A percentile compares a stretch with the other conserved stretches of the same genome.
Conservation (phyloP, 495 filamentous ascomycete species). For the Jackrogersella multiformis region DNA sequence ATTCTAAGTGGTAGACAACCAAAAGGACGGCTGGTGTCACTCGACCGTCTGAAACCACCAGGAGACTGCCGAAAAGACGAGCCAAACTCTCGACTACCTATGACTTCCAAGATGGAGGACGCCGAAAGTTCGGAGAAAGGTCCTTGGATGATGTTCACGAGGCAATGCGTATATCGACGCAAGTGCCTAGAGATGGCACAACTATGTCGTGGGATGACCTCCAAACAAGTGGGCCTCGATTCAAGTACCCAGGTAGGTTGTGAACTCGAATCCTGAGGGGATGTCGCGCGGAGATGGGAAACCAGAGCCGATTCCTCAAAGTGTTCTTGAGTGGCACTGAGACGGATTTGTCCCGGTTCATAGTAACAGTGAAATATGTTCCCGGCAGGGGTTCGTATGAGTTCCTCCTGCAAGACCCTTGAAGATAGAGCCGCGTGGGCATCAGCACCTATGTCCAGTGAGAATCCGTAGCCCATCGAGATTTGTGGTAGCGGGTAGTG, state of each 20-base stretch:
- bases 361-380: constrained; percentile 31
- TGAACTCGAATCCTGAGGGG: constrained; percentile 29
- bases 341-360: constrained; percentile 33
- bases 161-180: constrained; percentile 28
- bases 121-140: constrained; percentile 37
- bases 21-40: constrained; percentile 39
- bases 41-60: constrained; percentile 39
- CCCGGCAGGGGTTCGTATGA: constrained; percentile 35
- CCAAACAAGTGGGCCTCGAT: constrained; percentile 34
- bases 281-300: constrained; percentile 30
- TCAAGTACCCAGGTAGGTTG: constrained; percentile 26
- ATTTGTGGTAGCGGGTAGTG: constrained; percentile 22
- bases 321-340: constrained; percentile 36
- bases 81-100: constrained; percentile 29
- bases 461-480: constrained; percentile 23
- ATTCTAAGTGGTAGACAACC: constrained; percentile 35
- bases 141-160: constrained; percentile 32
- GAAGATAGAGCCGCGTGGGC: constrained; percentile 33
- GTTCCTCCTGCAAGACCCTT: constrained; percentile 33
- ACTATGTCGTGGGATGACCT: constrained; percentile 36
- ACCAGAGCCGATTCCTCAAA: constrained; percentile 36
- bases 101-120: constrained; percentile 38
- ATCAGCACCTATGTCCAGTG: constrained; percentile 25
- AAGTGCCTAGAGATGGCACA: constrained; percentile 33
- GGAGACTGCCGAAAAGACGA: constrained; percentile 32